These are phyloP conservation scores for Cyclotella kingstonii DNA, from an alignment of 108 stramenopile genomes.

Conservation along the genomic window DNA sequence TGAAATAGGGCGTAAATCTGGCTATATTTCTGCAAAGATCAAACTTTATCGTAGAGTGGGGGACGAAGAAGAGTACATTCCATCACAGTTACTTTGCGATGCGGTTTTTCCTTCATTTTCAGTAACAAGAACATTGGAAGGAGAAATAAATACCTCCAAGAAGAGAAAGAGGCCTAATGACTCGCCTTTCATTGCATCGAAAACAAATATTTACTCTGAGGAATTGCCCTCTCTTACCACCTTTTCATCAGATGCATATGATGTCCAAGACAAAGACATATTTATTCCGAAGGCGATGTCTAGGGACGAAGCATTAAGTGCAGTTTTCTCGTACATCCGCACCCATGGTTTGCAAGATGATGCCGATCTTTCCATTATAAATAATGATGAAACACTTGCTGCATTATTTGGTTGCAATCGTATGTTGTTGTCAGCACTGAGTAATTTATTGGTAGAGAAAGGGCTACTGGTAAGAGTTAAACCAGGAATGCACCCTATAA, in stretches of 20 bases:
- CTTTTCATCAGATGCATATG: too few species aligned
- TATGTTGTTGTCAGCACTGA: conserved; percentile 61
- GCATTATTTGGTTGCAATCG: conserved; percentile 65
- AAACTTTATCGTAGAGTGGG: conserved; percentile 42
- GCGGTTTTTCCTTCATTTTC: conserved; percentile 62
- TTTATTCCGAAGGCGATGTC: conserved; percentile 58
- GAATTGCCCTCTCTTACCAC: too few species aligned
- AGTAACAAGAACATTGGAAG: too few species aligned
- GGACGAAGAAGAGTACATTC: conserved; percentile 38
- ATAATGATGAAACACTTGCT: conserved; percentile 58
- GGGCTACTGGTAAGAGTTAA: conserved; percentile 45
- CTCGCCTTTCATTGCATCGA: not conserved
- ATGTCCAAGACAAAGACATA: conserved; percentile 62
- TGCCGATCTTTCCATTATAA: conserved; percentile 54
- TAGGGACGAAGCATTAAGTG: conserved; percentile 63
- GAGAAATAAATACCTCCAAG: conserved; percentile 16
- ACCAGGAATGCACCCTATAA: conserved; percentile 34
- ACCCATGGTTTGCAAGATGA: conserved; percentile 58
- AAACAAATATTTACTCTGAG: too few species aligned
- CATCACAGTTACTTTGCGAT: conserved; percentile 50
- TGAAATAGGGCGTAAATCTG: conserved; percentile 35
- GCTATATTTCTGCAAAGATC: conserved; percentile 52
- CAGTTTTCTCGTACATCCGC: conserved; percentile 64
- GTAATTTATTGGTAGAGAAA: conserved; percentile 51
- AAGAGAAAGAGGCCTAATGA: conserved; percentile 24